Conservation (phyloP, 306 rosid species). For the Inga laurina region DNA sequence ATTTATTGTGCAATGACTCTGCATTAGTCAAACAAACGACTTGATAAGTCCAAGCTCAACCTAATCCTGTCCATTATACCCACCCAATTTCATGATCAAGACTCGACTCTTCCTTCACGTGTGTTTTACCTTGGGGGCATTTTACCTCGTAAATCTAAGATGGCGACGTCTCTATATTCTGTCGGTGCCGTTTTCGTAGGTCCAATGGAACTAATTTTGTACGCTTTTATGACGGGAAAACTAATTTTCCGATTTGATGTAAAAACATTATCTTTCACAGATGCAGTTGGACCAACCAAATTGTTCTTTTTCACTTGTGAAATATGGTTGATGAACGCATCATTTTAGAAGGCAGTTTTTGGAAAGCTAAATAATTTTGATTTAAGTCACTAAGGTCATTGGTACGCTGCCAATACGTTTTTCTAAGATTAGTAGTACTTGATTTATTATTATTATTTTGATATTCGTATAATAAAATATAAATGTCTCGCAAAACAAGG, state of each 20-base stretch:
- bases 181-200: neutral
- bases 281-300: neutral
- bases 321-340: neutral
- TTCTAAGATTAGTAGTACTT: constrained; percentile 34
- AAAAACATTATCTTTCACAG: neutral
- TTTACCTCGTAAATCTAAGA: neutral
- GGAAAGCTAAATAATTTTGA: neutral
- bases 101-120: constrained; percentile 40
- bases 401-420: constrained; percentile 26
- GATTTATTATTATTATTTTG: neutral
- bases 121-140: constrained; percentile 4
- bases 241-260: neutral
- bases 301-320: neutral
- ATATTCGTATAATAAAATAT: constrained; percentile 17
- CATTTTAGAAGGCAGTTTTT: neutral
- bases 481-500: constrained; percentile 41
- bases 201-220: neutral
- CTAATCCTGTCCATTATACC: constrained; percentile 24
- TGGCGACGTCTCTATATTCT: neutral
- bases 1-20: neutral
- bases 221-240: neutral
- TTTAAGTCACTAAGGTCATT: neutral
- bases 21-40: constrained; percentile 14
- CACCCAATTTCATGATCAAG: constrained; percentile 60
- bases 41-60: constrained; percentile 27